Evolutionary conservation across 169 alveolate genomes (phyloP).

Genomic region (Babesia ovata): DNA sequence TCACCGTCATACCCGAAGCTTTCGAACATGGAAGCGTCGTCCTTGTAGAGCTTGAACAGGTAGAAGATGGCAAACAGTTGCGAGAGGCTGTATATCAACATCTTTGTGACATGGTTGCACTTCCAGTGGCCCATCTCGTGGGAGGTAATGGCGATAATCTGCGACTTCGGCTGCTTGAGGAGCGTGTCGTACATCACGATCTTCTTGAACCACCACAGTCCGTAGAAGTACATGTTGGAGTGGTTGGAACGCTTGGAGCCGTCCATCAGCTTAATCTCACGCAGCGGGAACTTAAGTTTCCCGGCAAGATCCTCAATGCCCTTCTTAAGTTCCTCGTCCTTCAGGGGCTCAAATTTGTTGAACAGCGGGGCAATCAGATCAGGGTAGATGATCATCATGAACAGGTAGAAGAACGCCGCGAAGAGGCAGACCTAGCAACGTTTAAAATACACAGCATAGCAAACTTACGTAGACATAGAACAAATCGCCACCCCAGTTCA

Average conservation of each 20-base stretch:
- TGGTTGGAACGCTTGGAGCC: conserved; percentile 90
- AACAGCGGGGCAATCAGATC: conserved; percentile 91
- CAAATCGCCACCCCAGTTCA: conserved; percentile 89
- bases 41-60: conserved; percentile 75
- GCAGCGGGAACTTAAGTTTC: conserved; percentile 85
- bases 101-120: conserved; percentile 38
- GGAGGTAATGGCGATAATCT: conserved; percentile 86
- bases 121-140: conserved; percentile 89
- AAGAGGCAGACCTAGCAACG: conserved; percentile 72
- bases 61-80: conserved; percentile 80
- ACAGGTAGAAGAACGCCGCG: conserved; percentile 76
- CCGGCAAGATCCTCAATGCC: conserved; percentile 82
- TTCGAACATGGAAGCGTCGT: conserved; percentile 73
- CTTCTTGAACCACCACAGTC: conserved; percentile 91
- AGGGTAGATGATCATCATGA: conserved; percentile 85
- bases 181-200: conserved; percentile 92
- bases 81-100: conserved; percentile 20
- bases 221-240: conserved; percentile 95
- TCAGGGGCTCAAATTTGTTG: conserved; percentile 89
- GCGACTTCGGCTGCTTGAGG: conserved; percentile 82
- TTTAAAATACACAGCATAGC: neutral
- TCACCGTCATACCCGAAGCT: conserved; percentile 81
- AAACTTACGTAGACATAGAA: conserved; percentile 83
- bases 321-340: conserved; percentile 83
- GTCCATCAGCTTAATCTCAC: conserved; percentile 90